Evolutionary conservation across 2,329 filamentous ascomycete genomes (phyloP).

Genomic region (Ciborinia camelliae): DNA sequence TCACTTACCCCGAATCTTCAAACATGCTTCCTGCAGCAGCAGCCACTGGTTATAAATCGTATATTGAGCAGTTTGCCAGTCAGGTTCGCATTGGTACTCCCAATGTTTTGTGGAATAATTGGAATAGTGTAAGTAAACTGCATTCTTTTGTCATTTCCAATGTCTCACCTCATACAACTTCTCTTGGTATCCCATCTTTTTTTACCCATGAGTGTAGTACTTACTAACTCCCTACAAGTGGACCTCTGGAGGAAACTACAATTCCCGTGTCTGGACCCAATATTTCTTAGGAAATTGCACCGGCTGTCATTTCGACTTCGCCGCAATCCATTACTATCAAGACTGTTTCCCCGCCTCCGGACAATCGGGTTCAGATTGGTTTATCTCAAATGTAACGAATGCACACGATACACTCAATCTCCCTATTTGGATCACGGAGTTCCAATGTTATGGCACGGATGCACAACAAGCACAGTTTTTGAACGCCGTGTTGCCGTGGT

Average conservation of each 20-base stretch:
- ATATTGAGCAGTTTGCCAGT: conserved; percentile 43
- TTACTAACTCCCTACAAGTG: conserved; percentile 15
- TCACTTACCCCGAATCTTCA: conserved; percentile 47
- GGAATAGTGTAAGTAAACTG: conserved; percentile 10
- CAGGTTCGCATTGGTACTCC: conserved; percentile 43
- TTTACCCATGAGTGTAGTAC: not conserved
- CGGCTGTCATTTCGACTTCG: conserved; percentile 43
- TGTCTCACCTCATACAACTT: not conserved
- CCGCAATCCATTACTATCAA: conserved; percentile 47
- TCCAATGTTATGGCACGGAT: conserved; percentile 36
- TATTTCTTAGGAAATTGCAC: conserved; percentile 43
- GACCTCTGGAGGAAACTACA: conserved; percentile 35
- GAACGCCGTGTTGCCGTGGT: conserved; percentile 42
- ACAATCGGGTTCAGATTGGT: conserved; percentile 37
- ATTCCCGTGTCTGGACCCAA: conserved; percentile 43
- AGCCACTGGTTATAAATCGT: conserved; percentile 39
- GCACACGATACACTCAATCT: conserved; percentile 39
- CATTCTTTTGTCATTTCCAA: not conserved
- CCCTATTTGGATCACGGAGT: conserved; percentile 46
- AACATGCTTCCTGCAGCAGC: conserved; percentile 43
- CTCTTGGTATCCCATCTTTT: not conserved
- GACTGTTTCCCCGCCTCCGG: conserved; percentile 35
- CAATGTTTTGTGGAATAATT: conserved; percentile 39
- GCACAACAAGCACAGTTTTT: conserved; percentile 41
- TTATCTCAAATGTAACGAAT: conserved; percentile 42